Base-by-base conservation (phyloP, 345 rosid species). In the Citropsis articulata region DNA sequence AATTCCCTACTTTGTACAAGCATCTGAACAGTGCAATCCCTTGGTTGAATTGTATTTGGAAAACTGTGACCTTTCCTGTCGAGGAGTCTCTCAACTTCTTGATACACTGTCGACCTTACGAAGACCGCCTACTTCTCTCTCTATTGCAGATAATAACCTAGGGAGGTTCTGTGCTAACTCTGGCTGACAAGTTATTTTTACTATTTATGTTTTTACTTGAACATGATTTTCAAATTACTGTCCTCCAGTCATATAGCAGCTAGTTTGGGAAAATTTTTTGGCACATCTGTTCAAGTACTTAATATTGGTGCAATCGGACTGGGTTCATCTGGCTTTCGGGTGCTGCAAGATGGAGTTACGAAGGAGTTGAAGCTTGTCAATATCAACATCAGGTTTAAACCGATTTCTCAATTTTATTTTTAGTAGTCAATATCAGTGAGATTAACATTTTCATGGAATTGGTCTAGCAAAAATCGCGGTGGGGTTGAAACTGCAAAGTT, bases 391-490 rank as follows among this genome's bases (percentile, higher is more conserved):
- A 92, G 98, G 98, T 92, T 80, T 73, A 78, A 74, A 79, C 35
- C 35, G 71, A 63, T 72, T 53, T 85, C 70, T 60, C 30, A 16
- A 48, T 69, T 69, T 27, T 22, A 71, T 75, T 74, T 38, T 72
- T 35, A n/a, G 3, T 22, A 31, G 35, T 21, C 14, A 24, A 13
- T 71, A n/a, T 13, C 22, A 48, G 27, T 33, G 19, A 63, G 63
- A 62, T 81, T 75, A 71, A 18, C 31, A 14, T 10, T 21, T 71
- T 77, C 45, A 68, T 68, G 76, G 62, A 75, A 75, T 79, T 67
- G n/a, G 18, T 81, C 19, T 77, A 95, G 98, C 87, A 92, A 95
- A 89, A 95, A 93, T 81, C 94, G 96, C 1, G 97, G 99, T 71
- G 94, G 94, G 75, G 72, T 82, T 68, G 97, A 88, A 83, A 83